Conservation (phyloP, 2,329 filamentous ascomycete species). For the Aaosphaeria pasadenensis region DNA sequence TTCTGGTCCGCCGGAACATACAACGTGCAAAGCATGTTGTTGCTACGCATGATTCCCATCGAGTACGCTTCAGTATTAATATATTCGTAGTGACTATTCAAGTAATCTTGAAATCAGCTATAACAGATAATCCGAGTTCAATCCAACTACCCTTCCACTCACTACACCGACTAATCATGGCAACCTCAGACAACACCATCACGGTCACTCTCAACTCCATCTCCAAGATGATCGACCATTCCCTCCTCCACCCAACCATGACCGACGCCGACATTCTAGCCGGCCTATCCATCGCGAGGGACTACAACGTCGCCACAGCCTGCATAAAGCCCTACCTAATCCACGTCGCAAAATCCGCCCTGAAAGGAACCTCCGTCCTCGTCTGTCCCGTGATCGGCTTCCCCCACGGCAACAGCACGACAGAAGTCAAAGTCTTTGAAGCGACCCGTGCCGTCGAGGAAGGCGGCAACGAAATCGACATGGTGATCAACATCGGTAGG, state of each 20-base stretch:
- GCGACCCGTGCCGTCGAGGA: conserved; percentile 46
- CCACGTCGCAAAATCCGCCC: conserved; percentile 45
- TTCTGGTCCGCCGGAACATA: no score
- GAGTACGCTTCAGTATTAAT: no score
- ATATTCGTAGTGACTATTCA: no score
- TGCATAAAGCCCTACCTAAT: conserved; percentile 60
- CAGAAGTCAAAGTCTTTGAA: conserved; percentile 54
- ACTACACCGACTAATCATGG: no score
- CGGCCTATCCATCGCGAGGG: conserved; percentile 49
- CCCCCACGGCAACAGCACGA: conserved; percentile 58
- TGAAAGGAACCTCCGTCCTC: conserved; percentile 49
- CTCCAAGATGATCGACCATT: conserved; percentile 59
- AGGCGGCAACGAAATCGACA: conserved; percentile 57
- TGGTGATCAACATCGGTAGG: conserved; percentile 62
- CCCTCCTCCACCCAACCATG: conserved; percentile 60
- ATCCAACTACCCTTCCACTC: no score
- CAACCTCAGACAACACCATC: background rate
- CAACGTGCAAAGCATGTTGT: no score
- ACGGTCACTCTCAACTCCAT: conserved; percentile 16
- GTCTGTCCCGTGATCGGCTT: conserved; percentile 61
- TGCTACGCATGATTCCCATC: no score
- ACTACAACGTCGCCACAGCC: conserved; percentile 39
- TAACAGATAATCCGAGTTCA: no score
- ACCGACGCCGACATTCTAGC: conserved; percentile 53
- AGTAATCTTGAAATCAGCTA: no score